Evolutionary conservation across 805 yeast genomes (phyloP).

Genomic region (Pachysolen tannophilus): DNA sequence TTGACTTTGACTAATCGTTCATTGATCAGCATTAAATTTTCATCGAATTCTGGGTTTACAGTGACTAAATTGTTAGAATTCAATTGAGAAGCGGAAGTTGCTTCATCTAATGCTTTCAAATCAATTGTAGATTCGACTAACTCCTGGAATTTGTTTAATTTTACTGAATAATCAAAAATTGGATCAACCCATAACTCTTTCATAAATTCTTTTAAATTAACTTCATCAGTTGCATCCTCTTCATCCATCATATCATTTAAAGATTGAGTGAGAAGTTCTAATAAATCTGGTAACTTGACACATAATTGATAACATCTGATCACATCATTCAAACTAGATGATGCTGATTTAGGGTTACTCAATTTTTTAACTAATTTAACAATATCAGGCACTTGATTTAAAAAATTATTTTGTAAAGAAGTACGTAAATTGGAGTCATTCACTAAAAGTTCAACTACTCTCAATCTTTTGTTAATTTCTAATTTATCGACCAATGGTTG

Average conservation of each 20-base stretch:
- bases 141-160: constrained; percentile 66
- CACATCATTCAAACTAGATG: constrained; percentile 77
- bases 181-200: constrained; percentile 50
- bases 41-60: constrained; percentile 87
- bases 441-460: constrained; percentile 66
- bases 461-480: constrained; percentile 61
- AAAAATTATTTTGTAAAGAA: constrained; percentile 55
- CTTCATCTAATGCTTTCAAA: constrained; percentile 69
- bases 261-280: constrained; percentile 34
- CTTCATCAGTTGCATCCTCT: constrained; percentile 10
- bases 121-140: constrained; percentile 91
- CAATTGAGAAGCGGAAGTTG: constrained; percentile 40
- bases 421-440: constrained; percentile 62
- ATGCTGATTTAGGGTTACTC: constrained; percentile 24
- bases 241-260: constrained; percentile 10
- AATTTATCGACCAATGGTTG: constrained; percentile 74
- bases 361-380: constrained; percentile 68
- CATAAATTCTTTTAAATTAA: constrained; percentile 28
- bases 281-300: constrained; percentile 59
- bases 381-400: constrained; percentile 76
- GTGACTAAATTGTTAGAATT: constrained; percentile 44
- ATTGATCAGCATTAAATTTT: constrained; percentile 55
- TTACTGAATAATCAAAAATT: constrained; percentile 36
- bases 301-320: constrained; percentile 81
- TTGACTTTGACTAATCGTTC: constrained; percentile 46